Percentiles rank a stretch among this genome's conserved stretches.
Evolutionary conservation across 1,284 basidiomycete species (phyloP).

Genomic region (Rhodotorula sp.): DNA sequence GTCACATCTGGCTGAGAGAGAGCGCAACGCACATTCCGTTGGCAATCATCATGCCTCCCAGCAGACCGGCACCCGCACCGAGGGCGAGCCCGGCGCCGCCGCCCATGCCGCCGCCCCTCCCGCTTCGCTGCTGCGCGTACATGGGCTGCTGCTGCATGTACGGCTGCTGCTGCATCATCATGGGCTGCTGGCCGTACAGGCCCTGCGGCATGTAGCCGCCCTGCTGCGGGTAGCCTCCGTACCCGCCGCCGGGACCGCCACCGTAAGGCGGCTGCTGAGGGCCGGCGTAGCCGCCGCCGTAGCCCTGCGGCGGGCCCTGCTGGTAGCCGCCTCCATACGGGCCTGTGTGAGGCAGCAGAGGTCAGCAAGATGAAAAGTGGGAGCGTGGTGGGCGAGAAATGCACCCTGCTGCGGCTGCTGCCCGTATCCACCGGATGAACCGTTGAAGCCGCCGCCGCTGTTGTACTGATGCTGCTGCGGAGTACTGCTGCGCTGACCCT

Average conservation of each 20-base stretch:
- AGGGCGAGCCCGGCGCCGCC: slow-evolving; percentile 19
- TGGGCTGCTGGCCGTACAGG: not conserved
- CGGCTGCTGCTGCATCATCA: slow-evolving; percentile 5
- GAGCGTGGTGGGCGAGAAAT: not conserved
- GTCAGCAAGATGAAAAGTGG: not conserved
- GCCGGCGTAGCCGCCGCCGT: not conserved
- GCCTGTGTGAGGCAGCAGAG: not conserved
- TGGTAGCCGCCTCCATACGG: not conserved
- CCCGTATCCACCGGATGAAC: not conserved
- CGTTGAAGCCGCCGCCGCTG: not conserved
- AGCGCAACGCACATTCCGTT: not conserved
- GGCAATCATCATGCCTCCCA: slow-evolving; percentile 15
- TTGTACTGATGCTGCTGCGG: not conserved
- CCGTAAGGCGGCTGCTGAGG: slow-evolving; percentile 1
- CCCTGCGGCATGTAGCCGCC: slow-evolving; percentile 1
- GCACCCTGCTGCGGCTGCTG: not conserved
- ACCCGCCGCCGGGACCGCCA: not conserved
- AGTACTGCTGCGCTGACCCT: not conserved
- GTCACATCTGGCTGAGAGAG: not conserved
- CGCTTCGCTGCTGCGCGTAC: slow-evolving; percentile 5
- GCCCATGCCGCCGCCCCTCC: slow-evolving; percentile 2
- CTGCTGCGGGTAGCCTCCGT: not conserved
- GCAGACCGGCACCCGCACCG: slow-evolving; percentile 17
- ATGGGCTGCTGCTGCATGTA: slow-evolving; percentile 19
- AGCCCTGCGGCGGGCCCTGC: slow-evolving; percentile 1